Base-by-base conservation (phyloP, 176 grass and related monocot species). In the Miscanthus lutarioriparius region DNA sequence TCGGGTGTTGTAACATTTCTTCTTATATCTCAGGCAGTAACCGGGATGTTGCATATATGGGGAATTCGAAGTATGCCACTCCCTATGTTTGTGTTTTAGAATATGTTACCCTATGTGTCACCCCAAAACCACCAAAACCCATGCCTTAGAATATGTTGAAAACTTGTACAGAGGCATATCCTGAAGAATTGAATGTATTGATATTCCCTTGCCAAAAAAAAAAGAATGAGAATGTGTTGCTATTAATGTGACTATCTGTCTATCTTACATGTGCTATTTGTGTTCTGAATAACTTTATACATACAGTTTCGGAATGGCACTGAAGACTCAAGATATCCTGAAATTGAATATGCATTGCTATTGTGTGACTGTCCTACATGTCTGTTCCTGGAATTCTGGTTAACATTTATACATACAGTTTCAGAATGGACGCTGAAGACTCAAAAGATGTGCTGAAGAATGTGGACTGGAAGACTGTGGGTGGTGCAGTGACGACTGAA, bases 401-500 rank as follows among this genome's bases (percentile, higher is more conserved):
- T 87, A 38, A 11, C 37, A 58, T 38, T 79, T 65, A 39, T 68
- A 10, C 17, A 32, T 79, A 27, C 39, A 64, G 72, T 79, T 82
- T 78, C 70, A 32, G 36, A 20, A 93, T 93, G 94, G 87, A 74
- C 36, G 33, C 43, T 28, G 84, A 93, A 63, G 91, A 96, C 36
- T 79, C 89, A 0, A 93, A 83, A 59, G 94, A 96, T 80, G n/a
- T 87, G 74, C 79, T 93, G 64, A 91, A 93, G 58, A 91, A 86
- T 80, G 79, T 85, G 73, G 84, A 89, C 80, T 96, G 94, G 91
- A 96, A 91, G 71, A 91, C 86, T 39, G 84, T 93, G 11, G 84
- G 94, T 13, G 72, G 84, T 17, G 15, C 81, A 73, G 82, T 81
- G 51, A 84, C 74, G 74, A 40, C 28, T 64, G 86, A 89, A n/a